Conservation (phyloP, 2,329 filamentous ascomycete species). For the Talaromyces sp. region DNA sequence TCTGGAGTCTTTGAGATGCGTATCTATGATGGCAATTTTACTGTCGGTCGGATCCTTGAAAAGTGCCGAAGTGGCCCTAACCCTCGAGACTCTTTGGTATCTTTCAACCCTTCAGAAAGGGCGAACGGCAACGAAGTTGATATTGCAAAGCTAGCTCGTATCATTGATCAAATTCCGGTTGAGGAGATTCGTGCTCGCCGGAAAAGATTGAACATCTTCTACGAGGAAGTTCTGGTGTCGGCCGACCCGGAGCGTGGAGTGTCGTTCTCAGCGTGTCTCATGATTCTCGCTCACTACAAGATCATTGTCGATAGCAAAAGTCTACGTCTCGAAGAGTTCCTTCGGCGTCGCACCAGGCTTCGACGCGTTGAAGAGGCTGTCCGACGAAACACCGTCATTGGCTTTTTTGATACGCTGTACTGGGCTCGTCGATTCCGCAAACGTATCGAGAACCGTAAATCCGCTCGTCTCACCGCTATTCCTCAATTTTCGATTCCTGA, state of each 20-base stretch:
- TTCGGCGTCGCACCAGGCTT: slow-evolving; percentile 81
- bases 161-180: slow-evolving; percentile 70
- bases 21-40: slow-evolving; percentile 88
- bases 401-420: slow-evolving; percentile 92
- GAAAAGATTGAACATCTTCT: slow-evolving; percentile 86
- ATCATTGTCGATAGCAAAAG: slow-evolving; percentile 98
- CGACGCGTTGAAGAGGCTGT: slow-evolving; percentile 95
- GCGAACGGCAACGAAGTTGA: slow-evolving; percentile 54
- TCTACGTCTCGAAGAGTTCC: slow-evolving; percentile 84
- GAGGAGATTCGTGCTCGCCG: slow-evolving; percentile 69
- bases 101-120: slow-evolving; percentile 34
- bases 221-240: slow-evolving; percentile 90
- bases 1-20: slow-evolving; percentile 97
- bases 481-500: slow-evolving; percentile 82
- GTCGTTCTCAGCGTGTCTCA: slow-evolving; percentile 83
- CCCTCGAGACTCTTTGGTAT: slow-evolving; percentile 42
- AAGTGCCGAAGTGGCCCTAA: slow-evolving; percentile 61
- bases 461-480: slow-evolving; percentile 70
- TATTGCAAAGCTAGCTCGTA: slow-evolving; percentile 67
- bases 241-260: slow-evolving; percentile 87
- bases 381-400: slow-evolving; percentile 79
- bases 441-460: slow-evolving; percentile 66
- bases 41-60: slow-evolving; percentile 80
- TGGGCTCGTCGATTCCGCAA: slow-evolving; percentile 80
- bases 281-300: slow-evolving; percentile 97